Conservation (phyloP, 169 alveolate species). For the Eimeria brunetti region DNA sequence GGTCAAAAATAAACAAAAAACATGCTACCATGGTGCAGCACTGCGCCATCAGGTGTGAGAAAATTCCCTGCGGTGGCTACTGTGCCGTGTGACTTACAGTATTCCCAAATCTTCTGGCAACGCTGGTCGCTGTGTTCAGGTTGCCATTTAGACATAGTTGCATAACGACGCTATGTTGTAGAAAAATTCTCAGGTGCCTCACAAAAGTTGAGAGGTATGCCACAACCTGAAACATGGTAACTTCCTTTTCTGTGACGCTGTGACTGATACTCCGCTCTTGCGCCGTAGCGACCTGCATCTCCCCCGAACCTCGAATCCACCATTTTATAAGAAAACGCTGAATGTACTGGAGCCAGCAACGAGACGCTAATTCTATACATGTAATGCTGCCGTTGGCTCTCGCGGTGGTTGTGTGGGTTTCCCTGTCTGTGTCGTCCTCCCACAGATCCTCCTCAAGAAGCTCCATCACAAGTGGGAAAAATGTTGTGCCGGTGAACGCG, state of each 20-base stretch:
- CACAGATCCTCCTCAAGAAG: conserved; percentile 49
- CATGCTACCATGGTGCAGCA: neutral
- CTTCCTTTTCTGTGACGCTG: neutral
- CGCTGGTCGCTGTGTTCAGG: conserved; percentile 17
- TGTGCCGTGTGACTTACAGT: conserved; percentile 1
- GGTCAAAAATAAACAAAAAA: neutral
- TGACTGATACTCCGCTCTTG: neutral
- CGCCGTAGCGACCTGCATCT: neutral
- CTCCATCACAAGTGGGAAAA: conserved; percentile 42
- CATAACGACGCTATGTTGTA: conserved; percentile 20
- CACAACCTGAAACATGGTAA: conserved; percentile 46
- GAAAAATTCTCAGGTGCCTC: neutral
- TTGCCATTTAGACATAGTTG: conserved; percentile 45
- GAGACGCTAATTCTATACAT: neutral
- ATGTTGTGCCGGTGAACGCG: neutral
- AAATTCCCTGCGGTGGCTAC: neutral
- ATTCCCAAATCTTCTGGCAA: conserved; percentile 22
- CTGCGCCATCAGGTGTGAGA: neutral
- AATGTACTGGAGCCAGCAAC: neutral
- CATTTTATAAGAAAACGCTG: conserved; percentile 24
- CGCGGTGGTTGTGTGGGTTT: neutral
- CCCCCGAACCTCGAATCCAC: conserved; percentile 63
- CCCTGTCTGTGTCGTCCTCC: conserved; percentile 1
- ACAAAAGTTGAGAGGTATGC: conserved; percentile 21
- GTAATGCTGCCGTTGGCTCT: neutral